A percentile compares a stretch with the other conserved stretches of the same genome.
phyloP scores from a whole-genome alignment of 805 yeast genomes.

The Ogataea pilisensis region DNA sequence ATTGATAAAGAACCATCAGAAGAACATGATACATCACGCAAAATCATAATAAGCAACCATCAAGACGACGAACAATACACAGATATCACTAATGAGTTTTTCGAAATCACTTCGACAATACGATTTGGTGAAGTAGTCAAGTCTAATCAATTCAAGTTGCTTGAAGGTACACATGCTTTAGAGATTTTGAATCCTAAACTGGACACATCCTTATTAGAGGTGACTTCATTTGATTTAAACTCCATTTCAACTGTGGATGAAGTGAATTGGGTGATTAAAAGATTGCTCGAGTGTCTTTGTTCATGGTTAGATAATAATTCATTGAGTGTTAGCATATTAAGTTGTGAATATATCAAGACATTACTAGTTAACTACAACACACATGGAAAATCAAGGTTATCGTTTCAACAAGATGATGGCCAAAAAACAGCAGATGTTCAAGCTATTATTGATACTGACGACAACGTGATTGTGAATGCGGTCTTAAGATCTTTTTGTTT shows the following conservation, averaged over 20 bases:
- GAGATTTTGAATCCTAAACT: constrained; percentile 69
- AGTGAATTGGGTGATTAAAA: constrained; percentile 49
- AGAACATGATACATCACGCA: background rate
- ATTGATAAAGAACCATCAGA: background rate
- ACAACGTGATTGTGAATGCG: constrained; percentile 39
- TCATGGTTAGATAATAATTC: constrained; percentile 77
- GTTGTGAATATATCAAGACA: constrained; percentile 59
- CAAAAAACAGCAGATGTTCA: background rate
- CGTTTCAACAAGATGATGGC: constrained; percentile 5
- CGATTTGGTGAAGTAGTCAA: constrained; percentile 54
- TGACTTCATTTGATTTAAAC: constrained; percentile 42
- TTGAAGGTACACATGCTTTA: constrained; percentile 84
- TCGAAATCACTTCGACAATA: constrained; percentile 29
- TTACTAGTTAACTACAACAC: constrained; percentile 13
- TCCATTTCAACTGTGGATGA: constrained; percentile 31
- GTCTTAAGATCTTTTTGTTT: constrained; percentile 48
- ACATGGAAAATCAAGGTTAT: constrained; percentile 6
- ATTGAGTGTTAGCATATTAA: constrained; percentile 69
- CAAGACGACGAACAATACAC: constrained; percentile 23
- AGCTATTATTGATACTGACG: constrained; percentile 10
- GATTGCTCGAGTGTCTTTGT: constrained; percentile 49
- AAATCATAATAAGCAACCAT: too few species aligned
- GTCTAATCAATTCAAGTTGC: constrained; percentile 55
- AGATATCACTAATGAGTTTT: constrained; percentile 57
- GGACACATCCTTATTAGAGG: constrained; percentile 69